Conservation (phyloP, 495 filamentous ascomycete species). For the Pseudoneurospora amorphoporcata region DNA sequence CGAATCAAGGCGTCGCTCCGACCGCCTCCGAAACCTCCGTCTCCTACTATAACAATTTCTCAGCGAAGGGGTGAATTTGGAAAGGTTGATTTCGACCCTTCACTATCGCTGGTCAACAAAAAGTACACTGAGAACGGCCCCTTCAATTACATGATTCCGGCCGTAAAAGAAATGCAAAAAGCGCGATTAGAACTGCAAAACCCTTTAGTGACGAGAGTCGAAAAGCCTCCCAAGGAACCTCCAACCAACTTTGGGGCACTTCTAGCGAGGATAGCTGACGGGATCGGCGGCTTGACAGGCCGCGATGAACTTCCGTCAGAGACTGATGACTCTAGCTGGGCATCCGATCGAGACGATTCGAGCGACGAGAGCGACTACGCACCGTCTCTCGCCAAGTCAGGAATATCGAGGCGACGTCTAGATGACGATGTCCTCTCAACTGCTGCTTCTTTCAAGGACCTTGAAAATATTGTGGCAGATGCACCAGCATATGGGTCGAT, state of each 20-base stretch:
- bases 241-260: constrained; percentile 25
- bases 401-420: constrained; percentile 21
- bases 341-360: constrained; percentile 40
- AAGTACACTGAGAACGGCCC: constrained; percentile 42
- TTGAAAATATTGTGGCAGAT: constrained; percentile 26
- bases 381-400: constrained; percentile 34
- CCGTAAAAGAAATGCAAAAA: constrained; percentile 11
- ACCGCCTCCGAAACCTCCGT: constrained; percentile 7
- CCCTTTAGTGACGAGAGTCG: neutral
- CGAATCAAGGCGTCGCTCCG: constrained; percentile 33
- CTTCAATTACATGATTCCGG: constrained; percentile 30
- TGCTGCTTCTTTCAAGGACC: constrained; percentile 38
- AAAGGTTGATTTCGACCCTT: constrained; percentile 39
- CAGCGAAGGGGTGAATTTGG: constrained; percentile 33
- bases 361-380: constrained; percentile 36
- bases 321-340: constrained; percentile 33
- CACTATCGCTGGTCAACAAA: constrained; percentile 34
- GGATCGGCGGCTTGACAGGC: constrained; percentile 16
- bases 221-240: constrained; percentile 26
- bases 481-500: constrained; percentile 26
- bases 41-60: neutral
- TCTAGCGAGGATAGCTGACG: constrained; percentile 20
- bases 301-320: constrained; percentile 32
- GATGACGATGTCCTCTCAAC: constrained; percentile 39
- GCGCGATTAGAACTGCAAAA: neutral